These are phyloP conservation scores for Barnettozyma pratensis DNA, from an alignment of 805 yeast genomes.

Conservation along the genomic window DNA sequence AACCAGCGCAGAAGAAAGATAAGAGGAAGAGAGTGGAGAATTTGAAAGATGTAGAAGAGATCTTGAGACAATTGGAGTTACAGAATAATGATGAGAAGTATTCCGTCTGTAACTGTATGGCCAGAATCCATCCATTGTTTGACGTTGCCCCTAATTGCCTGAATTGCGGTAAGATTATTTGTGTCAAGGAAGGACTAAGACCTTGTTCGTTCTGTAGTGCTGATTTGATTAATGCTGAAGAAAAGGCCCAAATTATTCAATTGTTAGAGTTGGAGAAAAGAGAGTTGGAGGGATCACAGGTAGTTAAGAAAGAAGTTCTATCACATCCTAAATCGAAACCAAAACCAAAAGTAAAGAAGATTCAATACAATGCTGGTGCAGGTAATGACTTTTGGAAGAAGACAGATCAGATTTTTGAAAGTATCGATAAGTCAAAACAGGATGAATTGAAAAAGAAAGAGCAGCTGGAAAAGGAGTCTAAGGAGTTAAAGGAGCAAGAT, in stretches of 20 bases:
- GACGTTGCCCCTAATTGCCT: constrained; percentile 91
- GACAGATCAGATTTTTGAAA: constrained; percentile 58
- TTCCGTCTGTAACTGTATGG: constrained; percentile 73
- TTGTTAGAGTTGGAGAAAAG: constrained; percentile 50
- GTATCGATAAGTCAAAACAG: constrained; percentile 32
- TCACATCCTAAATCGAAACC: constrained; percentile 26
- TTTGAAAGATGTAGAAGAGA: constrained; percentile 61
- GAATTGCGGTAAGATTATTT: constrained; percentile 90
- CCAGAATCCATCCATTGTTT: constrained; percentile 79
- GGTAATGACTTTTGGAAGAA: constrained; percentile 63
- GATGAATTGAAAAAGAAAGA: constrained; percentile 27
- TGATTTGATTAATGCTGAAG: constrained; percentile 58
- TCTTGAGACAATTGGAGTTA: constrained; percentile 48
- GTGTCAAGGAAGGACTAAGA: constrained; percentile 84
- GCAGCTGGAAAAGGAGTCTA: constrained; percentile 30
- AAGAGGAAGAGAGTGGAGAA: constrained; percentile 44
- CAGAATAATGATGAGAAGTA: constrained; percentile 19
- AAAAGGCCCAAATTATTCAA: constrained; percentile 50
- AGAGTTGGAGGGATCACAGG: constrained; percentile 30
- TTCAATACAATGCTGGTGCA: constrained; percentile 53
- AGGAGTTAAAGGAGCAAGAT: constrained; percentile 36
- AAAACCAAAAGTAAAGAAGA: constrained; percentile 38
- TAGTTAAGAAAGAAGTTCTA: constrained; percentile 11
- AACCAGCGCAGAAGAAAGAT: constrained; percentile 31
- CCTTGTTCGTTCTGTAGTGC: constrained; percentile 83